Conservation (phyloP, 2,329 filamentous ascomycete species). For the Xylogone sp. region DNA sequence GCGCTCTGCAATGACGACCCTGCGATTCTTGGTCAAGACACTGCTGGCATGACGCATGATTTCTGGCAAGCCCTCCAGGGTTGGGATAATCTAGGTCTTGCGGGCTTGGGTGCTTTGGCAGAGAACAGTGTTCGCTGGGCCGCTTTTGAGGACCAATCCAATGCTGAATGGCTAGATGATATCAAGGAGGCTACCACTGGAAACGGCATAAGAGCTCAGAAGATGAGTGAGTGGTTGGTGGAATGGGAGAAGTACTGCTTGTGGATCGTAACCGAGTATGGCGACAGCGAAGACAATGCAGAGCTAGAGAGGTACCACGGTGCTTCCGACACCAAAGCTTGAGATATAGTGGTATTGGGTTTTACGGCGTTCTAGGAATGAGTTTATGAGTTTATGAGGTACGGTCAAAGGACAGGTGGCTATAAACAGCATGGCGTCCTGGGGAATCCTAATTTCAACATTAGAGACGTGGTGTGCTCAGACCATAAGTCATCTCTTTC, state of each 20-base stretch:
- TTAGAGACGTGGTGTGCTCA: conserved; percentile 7
- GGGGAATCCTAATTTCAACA: conserved; percentile 19
- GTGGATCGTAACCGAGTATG: conserved; percentile 82
- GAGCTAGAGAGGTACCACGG: conserved; percentile 13
- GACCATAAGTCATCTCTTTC: background rate
- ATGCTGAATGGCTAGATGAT: conserved; percentile 67
- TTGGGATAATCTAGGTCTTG: conserved; percentile 86
- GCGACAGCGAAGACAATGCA: conserved; percentile 30
- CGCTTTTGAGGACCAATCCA: conserved; percentile 75
- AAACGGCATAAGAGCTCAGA: conserved; percentile 63
- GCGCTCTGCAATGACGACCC: conserved; percentile 89
- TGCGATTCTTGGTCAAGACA: conserved; percentile 79
- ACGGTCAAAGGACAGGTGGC: background rate
- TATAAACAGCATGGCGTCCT: background rate
- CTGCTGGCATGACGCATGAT: conserved; percentile 81
- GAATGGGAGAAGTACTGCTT: conserved; percentile 89
- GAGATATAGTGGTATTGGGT: background rate
- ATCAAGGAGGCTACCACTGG: conserved; percentile 73
- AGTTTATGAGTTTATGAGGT: background rate
- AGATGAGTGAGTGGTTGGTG: conserved; percentile 72
- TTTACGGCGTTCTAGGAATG: background rate
- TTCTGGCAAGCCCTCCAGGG: conserved; percentile 93
- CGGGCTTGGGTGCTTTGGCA: conserved; percentile 78
- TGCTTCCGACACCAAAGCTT: conserved; percentile 14
- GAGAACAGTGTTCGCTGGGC: conserved; percentile 93